A percentile compares a stretch with the other conserved stretches of the same genome.
phyloP scores from a whole-genome alignment of 768 basidiomycete species.

The Crepidotus variabilis region DNA sequence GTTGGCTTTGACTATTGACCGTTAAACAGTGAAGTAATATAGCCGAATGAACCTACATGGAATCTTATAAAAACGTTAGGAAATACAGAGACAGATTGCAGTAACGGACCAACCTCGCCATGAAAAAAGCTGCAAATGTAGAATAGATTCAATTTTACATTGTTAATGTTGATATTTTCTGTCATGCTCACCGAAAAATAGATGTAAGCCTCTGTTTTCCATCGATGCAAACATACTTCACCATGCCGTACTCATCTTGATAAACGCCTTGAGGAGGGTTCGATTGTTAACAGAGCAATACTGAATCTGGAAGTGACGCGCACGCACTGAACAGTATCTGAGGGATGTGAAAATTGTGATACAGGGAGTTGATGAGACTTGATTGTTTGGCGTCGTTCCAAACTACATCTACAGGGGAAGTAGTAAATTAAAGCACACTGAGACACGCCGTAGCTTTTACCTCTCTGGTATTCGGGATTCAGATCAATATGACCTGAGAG shows the following conservation, averaged over 20 bases:
- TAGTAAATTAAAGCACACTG: neutral
- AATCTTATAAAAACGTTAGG: conserved; percentile 26
- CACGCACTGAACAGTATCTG: conserved; percentile 61
- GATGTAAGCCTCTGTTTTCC: conserved; percentile 75
- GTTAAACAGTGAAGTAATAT: neutral
- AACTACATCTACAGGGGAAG: conserved; percentile 45
- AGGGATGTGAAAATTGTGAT: conserved; percentile 64
- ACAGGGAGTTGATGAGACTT: conserved; percentile 59
- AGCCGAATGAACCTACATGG: conserved; percentile 30
- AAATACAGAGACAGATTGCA: conserved; percentile 5
- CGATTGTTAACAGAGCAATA: neutral
- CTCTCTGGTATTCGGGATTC: conserved; percentile 65
- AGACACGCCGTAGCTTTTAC: conserved; percentile 24
- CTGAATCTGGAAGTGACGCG: neutral
- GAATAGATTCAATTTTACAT: too few relatives aligned
- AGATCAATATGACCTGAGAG: conserved; percentile 44
- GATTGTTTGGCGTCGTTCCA: conserved; percentile 62
- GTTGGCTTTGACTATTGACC: neutral
- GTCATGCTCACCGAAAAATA: conserved; percentile 42
- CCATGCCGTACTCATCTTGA: conserved; percentile 34
- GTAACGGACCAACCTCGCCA: neutral
- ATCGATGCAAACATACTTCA: conserved; percentile 56
- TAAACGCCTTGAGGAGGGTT: conserved; percentile 32
- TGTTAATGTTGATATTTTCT: neutral
- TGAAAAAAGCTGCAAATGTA: conserved; percentile 1